A percentile compares a stretch with the other conserved stretches of the same genome.
Conservation (phyloP, 1,284 basidiomycete species). For the Golubevia pallescens region DNA sequence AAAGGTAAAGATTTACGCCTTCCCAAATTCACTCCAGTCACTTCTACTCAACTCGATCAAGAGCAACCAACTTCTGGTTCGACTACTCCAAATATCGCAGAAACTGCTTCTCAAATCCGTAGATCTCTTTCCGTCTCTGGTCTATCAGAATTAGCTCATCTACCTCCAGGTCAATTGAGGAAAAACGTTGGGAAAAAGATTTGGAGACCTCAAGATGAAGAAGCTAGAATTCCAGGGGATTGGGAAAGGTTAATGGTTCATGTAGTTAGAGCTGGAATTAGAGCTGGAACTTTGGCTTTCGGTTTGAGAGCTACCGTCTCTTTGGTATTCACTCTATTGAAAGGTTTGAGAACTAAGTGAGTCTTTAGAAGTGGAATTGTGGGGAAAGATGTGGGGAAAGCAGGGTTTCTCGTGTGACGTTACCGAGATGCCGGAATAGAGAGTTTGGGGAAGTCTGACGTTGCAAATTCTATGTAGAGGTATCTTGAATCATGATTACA, state of each 20-base stretch:
- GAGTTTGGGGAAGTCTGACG: no score
- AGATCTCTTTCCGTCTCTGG: conserved; percentile 45
- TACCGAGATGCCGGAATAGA: no score
- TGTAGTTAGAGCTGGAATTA: conserved; percentile 44
- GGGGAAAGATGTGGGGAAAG: no score
- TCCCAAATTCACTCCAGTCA: no score
- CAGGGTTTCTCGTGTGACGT: no score
- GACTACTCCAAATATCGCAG: conserved; percentile 52
- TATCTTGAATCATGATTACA: no score
- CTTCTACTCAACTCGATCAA: no score
- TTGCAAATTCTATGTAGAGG: no score
- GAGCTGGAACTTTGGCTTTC: conserved; percentile 51
- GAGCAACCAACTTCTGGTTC: conserved; percentile 19
- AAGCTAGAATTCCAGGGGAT: conserved; percentile 42
- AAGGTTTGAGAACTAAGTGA: conserved; percentile 27
- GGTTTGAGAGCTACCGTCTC: conserved; percentile 43
- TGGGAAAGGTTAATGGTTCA: conserved; percentile 59
- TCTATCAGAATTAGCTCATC: conserved; percentile 48
- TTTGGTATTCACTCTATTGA: conserved; percentile 49
- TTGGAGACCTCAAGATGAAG: conserved; percentile 59
- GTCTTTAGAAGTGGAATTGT: background rate
- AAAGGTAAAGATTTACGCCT: no score
- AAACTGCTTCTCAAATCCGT: conserved; percentile 49
- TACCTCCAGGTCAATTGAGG: conserved; percentile 40
- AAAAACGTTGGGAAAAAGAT: conserved; percentile 50